A percentile compares a stretch with the other conserved stretches of the same genome.
Conservation (phyloP, 495 filamentous ascomycete genomes). For the Entonaema liquescens region DNA sequence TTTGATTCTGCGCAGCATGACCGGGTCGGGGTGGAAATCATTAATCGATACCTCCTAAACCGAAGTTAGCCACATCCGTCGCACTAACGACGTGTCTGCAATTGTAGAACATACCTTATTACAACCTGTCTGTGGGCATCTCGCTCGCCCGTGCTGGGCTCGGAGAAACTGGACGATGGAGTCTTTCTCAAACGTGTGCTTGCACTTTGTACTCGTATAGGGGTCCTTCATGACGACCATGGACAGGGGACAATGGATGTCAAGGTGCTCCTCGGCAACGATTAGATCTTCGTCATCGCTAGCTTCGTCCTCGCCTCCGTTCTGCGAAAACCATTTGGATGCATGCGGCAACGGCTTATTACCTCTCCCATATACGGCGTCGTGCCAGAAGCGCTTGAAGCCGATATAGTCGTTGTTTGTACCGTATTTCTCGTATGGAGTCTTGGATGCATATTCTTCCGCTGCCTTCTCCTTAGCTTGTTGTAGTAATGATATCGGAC, state of each 20-base stretch:
- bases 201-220: constrained; percentile 77
- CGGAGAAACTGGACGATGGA: constrained; percentile 74
- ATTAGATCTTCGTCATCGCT: constrained; percentile 78
- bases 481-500: constrained; percentile 49
- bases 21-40: constrained; percentile 54
- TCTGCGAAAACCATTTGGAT: constrained; percentile 75
- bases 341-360: constrained; percentile 72
- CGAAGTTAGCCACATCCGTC: constrained; percentile 9
- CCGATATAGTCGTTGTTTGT: constrained; percentile 78
- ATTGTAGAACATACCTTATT: constrained; percentile 47
- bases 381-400: constrained; percentile 81
- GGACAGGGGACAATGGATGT: constrained; percentile 83
- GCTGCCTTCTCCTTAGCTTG: constrained; percentile 47
- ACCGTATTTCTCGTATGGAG: constrained; percentile 67
- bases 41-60: constrained; percentile 46
- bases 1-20: constrained; percentile 54
- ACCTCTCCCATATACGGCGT: constrained; percentile 72
- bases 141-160: constrained; percentile 43
- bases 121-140: constrained; percentile 57
- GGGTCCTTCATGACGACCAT: constrained; percentile 76
- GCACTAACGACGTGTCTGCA: neutral
- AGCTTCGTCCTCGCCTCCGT: constrained; percentile 43
- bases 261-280: constrained; percentile 72
- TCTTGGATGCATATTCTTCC: constrained; percentile 51
- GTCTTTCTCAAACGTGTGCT: constrained; percentile 80